A percentile compares a stretch with the other conserved stretches of the same genome.
Evolutionary conservation across 257 asterid genomes (phyloP).

Genomic region (Petrea volubilis): DNA sequence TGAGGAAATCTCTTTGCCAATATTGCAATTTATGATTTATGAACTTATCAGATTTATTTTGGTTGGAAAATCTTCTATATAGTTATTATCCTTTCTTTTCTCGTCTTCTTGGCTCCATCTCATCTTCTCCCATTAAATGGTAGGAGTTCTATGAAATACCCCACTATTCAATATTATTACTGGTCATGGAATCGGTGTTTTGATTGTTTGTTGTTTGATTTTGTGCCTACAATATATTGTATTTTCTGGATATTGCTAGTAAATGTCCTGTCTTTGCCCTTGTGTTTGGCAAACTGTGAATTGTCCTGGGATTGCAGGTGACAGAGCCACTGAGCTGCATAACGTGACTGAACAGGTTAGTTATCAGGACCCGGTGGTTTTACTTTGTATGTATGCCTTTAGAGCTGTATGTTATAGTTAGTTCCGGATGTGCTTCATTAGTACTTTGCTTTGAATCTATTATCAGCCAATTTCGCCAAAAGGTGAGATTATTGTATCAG

Average conservation of each 20-base stretch:
- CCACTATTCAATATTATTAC: not conserved
- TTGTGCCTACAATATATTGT: not conserved
- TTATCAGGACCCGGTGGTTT: conserved; percentile 24
- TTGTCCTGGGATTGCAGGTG: conserved; percentile 40
- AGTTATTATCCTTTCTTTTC: not conserved
- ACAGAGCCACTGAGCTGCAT: conserved; percentile 51
- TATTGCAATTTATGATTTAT: not conserved
- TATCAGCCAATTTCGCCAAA: conserved; percentile 74
- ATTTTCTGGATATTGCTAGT: not conserved
- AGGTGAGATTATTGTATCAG: conserved; percentile 75
- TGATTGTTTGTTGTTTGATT: not conserved
- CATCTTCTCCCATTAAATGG: not conserved
- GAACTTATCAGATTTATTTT: not conserved
- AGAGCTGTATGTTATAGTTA: conserved; percentile 23
- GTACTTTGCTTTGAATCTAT: conserved; percentile 39
- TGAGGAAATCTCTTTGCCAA: not conserved
- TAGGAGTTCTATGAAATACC: not conserved
- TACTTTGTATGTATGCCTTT: conserved; percentile 14
- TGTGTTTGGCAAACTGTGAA: conserved; percentile 12
- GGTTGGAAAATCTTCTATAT: not conserved
- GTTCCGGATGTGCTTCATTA: conserved; percentile 33
- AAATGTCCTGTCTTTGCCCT: not conserved
- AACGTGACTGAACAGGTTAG: conserved; percentile 59
- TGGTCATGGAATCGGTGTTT: not conserved
- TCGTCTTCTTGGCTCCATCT: not conserved